Evolutionary conservation across 306 rosid genomes (phyloP).

Genomic region (Prunus dulcis): DNA sequence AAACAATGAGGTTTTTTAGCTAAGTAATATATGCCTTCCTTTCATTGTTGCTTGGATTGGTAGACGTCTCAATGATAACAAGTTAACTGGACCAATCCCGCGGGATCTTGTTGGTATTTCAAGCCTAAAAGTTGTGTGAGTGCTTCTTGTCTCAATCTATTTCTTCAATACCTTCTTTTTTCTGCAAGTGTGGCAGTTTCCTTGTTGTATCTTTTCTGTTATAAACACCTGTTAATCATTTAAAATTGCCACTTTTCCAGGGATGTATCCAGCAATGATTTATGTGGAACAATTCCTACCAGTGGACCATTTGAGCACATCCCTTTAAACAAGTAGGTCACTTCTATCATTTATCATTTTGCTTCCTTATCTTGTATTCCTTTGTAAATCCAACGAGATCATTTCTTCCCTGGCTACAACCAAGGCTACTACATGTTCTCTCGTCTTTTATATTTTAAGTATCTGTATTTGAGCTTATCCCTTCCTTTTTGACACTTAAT

Average conservation of each 20-base stretch:
- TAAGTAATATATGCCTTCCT: neutral
- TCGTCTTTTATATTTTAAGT: neutral
- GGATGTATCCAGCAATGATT: constrained; percentile 84
- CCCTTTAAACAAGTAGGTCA: constrained; percentile 73
- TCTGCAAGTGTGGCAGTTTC: constrained; percentile 1
- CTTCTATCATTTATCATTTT: neutral
- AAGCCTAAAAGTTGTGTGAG: constrained; percentile 97
- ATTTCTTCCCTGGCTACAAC: neutral
- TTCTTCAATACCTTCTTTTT: neutral
- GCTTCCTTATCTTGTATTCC: neutral
- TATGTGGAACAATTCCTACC: constrained; percentile 91
- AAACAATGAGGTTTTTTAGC: neutral
- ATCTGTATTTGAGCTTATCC: neutral
- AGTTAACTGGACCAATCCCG: constrained; percentile 77
- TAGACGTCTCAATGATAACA: constrained; percentile 88
- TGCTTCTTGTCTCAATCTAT: neutral
- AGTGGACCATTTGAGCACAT: constrained; percentile 90
- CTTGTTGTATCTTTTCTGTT: neutral
- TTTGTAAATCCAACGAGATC: neutral
- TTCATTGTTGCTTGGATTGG: constrained; percentile 27
- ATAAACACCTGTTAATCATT: neutral
- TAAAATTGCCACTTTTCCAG: constrained; percentile 35
- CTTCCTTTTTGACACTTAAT: neutral
- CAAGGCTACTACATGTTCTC: neutral
- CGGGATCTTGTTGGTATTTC: constrained; percentile 61